Conservation (phyloP, 139 green algal genomes). For the Yamagishiella unicocca region DNA sequence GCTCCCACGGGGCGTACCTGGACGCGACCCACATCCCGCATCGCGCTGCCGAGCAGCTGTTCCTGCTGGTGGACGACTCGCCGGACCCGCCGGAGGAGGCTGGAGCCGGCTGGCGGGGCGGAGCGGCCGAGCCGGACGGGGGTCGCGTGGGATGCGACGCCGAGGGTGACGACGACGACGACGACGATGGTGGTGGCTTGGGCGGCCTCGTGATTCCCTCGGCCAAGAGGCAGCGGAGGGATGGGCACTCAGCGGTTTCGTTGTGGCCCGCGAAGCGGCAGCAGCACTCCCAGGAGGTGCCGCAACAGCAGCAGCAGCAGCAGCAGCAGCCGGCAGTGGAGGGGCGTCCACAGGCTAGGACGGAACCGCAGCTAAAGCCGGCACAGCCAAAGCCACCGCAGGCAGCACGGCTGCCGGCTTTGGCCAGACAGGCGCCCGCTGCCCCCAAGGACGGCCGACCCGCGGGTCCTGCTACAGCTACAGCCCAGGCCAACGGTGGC, state of each 20-base stretch:
- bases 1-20: no score
- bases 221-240: not conserved
- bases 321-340: not conserved
- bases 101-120: no score
- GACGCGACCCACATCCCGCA: no score
- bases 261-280: not conserved
- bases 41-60: not conserved
- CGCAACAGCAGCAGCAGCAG: not conserved
- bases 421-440: not conserved
- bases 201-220: no score
- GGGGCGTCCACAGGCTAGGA: not conserved
- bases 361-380: not conserved
- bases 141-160: no score
- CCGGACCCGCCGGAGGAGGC: no score
- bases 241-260: no score
- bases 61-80: not conserved
- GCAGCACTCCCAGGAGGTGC: not conserved
- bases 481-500: not conserved
- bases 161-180: not conserved
- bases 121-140: no score
- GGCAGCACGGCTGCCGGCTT: not conserved
- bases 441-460: not conserved
- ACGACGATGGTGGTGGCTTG: no score
- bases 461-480: not conserved
- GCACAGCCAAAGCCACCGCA: no score